Evolutionary conservation across 208 protist species (phyloP).

Genomic region (Trichomonas gallinae): DNA sequence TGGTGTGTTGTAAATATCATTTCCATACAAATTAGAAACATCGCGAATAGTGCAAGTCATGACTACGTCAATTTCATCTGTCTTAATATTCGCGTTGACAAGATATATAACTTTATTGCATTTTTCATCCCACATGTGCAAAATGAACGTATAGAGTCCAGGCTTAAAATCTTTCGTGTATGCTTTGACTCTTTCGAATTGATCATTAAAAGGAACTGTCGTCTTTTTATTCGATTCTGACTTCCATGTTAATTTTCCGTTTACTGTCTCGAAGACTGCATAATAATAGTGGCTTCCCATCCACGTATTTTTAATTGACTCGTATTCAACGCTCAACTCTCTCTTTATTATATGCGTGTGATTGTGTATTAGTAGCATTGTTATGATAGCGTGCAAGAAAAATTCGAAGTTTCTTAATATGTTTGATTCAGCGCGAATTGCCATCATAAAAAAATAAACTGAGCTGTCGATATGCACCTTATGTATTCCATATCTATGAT

Average conservation of each 20-base stretch:
- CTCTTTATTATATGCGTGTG: background rate
- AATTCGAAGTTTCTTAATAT: background rate
- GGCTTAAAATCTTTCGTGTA: background rate
- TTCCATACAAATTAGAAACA: background rate
- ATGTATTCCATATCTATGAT: background rate
- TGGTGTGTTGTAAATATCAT: background rate
- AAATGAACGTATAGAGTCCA: background rate
- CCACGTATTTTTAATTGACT: background rate
- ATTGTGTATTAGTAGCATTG: background rate
- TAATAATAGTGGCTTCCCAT: background rate
- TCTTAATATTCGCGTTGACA: background rate
- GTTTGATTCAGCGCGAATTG: background rate
- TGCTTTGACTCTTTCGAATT: background rate
- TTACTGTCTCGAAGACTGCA: background rate
- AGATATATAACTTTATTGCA: background rate
- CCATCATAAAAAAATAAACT: background rate
- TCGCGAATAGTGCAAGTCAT: background rate
- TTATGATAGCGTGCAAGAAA: background rate
- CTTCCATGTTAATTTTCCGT: background rate
- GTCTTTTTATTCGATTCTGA: background rate
- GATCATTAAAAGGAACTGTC: background rate
- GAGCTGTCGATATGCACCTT: background rate
- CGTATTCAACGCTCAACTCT: background rate
- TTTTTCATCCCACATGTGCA: background rate
- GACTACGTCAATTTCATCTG: background rate